Base-by-base conservation (phyloP, 495 filamentous ascomycete genomes). In the Collariella sp. region DNA sequence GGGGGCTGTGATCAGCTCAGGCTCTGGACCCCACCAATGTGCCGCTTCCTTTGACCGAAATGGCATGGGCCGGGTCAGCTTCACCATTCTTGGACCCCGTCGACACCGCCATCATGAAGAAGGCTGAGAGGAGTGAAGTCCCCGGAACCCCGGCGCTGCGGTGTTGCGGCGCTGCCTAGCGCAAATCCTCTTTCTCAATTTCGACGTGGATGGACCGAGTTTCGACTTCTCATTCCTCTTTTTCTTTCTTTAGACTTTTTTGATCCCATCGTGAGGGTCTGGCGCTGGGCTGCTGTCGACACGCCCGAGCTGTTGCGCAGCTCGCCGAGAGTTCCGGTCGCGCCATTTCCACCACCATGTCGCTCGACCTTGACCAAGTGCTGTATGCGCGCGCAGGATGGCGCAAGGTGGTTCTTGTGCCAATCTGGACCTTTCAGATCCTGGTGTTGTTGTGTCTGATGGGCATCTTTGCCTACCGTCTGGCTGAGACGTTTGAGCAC, bases 401-500 rank as follows among this genome's bases (percentile, higher is more conserved):
- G 75, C 67, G 65, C 34, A 66, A 70, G 58, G 50, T 48, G 22
- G 26, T 76, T 5, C 56, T 77, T 16, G 20, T 72, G 2, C 72
- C 72, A 24, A 66, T 61, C 6, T 77, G 75, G 75, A 49, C 56
- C 3, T 50, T 68, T 23, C 72, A 76, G 40, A 57, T 77, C 16
- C 46, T 50, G 0, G 53, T 76, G 6, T 46, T 75, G 45, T 46
- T 76, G 19, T 62, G 66, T 24, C 57, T 74, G 6, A 69, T 75
- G 65, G 73, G 72, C n/a, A 52, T 77, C 10, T 77, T 77, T 56
- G 68, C 73, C 12, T 76, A 72, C 54, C 69, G 75, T 12, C 66
- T 77, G 2, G 72, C 68, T 26, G 63, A 67, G 41, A 76, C 75
- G 6, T 57, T 68, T 12, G 60, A 63, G 22, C 64, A 67, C 16